Evolutionary conservation across 2,329 filamentous ascomycete genomes (phyloP), one percentile per base, ranked within the genome.

Genomic region (Neonectria sp.): DNA sequence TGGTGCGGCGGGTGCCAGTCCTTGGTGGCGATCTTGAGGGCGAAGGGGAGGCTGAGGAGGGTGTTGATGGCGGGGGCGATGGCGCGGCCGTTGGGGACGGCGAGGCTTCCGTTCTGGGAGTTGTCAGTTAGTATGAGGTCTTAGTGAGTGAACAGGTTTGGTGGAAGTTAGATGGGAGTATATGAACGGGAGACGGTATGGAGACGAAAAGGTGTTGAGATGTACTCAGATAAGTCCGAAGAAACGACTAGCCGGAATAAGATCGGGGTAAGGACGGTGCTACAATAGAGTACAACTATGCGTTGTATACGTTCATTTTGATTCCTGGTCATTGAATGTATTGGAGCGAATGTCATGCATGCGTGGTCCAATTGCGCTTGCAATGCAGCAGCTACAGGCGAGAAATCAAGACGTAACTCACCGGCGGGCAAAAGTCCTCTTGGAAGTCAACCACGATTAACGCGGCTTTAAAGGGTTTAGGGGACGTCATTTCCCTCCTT

Each of bases 361-460:
- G 25, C 12, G 11, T 17, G 8, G 29, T 33, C 17, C 3, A 35
- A 13, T 33, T 35, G 31, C 29, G 17, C 31, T 35, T 35, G 51
- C 51, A 53, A 7, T 31, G 4, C 31, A 21, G 3, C n/a, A 13
- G 25, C 31, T 45, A 33, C 40, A 13, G 46, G 33, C 33, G 25
- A 45, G 53, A 37, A 51, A 45, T 24, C 17, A 48, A 51, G 43
- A 33, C n/a, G 43, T 25, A 45, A 83, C 91, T 83, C 83, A 96
- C 94, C 13, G 95, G 95, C 66, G 93, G 93, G 80, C 94, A 97
- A 80, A 98, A 98, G 83, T 98, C 95, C 80, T 98, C 92, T 82
- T 98, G 96, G 77, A 97, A 87, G 81, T 98, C 95, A 60, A 97
- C 92, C 12, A 97, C 87, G 55, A 97, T 81, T 27, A 90, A 81